These are phyloP conservation scores for Rachicladosporium sp. DNA, from an alignment of 2,329 filamentous ascomycete genomes.

Conservation along the genomic window DNA sequence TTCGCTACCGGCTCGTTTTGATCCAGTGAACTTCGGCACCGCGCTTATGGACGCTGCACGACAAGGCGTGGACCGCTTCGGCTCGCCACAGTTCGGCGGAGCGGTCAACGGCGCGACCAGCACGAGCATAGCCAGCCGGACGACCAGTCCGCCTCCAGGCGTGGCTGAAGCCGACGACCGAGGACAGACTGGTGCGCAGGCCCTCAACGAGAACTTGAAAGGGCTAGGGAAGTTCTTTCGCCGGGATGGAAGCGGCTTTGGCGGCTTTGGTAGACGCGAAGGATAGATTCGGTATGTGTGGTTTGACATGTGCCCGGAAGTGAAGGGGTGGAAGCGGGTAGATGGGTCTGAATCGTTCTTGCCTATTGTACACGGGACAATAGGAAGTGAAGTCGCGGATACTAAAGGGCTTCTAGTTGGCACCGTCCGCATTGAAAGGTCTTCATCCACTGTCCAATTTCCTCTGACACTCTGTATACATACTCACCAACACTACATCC, in stretches of 20 bases:
- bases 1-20: constrained; percentile 46
- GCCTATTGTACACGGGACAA: too few relatives aligned
- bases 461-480: too few relatives aligned
- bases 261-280: constrained; percentile 16
- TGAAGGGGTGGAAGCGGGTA: too few relatives aligned
- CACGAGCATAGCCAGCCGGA: constrained; percentile 21
- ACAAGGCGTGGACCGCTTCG: constrained; percentile 69
- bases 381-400: too few relatives aligned
- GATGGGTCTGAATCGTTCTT: too few relatives aligned
- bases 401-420: too few relatives aligned
- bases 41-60: constrained; percentile 78
- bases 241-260: constrained; percentile 61
- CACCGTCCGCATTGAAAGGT: too few relatives aligned
- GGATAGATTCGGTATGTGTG: too few relatives aligned
- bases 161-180: constrained; percentile 17
- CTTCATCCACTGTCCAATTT: too few relatives aligned
- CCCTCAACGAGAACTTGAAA: constrained; percentile 85
- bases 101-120: constrained; percentile 10
- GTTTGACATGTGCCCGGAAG: too few relatives aligned
- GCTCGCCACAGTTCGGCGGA: constrained; percentile 41
- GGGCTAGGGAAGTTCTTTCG: constrained; percentile 96
- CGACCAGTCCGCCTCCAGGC: constrained; percentile 18
- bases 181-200: constrained; percentile 38
- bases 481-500: too few relatives aligned
- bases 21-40: constrained; percentile 70